Conservation (phyloP, 83 land plant species). For the Picea abies region DNA sequence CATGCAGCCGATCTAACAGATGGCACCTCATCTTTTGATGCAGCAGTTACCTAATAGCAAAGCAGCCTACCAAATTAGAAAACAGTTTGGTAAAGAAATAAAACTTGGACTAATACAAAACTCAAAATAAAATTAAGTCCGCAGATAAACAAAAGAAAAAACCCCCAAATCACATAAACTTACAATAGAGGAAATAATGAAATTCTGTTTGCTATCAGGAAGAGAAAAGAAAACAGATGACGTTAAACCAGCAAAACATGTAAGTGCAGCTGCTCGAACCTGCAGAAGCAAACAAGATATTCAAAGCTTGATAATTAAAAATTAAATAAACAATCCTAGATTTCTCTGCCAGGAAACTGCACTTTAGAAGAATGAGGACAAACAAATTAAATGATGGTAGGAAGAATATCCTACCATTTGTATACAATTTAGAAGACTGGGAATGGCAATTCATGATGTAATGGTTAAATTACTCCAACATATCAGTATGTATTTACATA, state of each 20-base stretch:
- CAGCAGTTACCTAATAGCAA: conserved; percentile 56
- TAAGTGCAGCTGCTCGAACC: conserved; percentile 94
- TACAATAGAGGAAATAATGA: conserved; percentile 60
- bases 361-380: too few relatives aligned
- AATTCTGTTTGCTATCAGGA: conserved; percentile 51
- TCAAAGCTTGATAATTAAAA: not conserved
- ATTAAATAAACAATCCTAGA: not conserved
- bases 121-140: not conserved
- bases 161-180: conserved; percentile 21
- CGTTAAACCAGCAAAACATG: conserved; percentile 95
- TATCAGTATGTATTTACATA: not conserved
- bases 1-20: conserved; percentile 97
- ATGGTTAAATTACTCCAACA: too few relatives aligned
- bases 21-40: conserved; percentile 66
- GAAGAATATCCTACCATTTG: too few relatives aligned
- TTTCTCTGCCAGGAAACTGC: too few relatives aligned
- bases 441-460: too few relatives aligned
- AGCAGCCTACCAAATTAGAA: not conserved
- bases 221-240: conserved; percentile 67
- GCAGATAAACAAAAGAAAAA: not conserved
- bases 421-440: too few relatives aligned
- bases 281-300: conserved; percentile 28
- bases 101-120: not conserved
- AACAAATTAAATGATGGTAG: too few relatives aligned
- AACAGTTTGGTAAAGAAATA: conserved; percentile 5